Evolutionary conservation across 805 yeast species (phyloP), one percentile per base, ranked within the genome.

Genomic region (Saccharomycopsis selenospora): DNA sequence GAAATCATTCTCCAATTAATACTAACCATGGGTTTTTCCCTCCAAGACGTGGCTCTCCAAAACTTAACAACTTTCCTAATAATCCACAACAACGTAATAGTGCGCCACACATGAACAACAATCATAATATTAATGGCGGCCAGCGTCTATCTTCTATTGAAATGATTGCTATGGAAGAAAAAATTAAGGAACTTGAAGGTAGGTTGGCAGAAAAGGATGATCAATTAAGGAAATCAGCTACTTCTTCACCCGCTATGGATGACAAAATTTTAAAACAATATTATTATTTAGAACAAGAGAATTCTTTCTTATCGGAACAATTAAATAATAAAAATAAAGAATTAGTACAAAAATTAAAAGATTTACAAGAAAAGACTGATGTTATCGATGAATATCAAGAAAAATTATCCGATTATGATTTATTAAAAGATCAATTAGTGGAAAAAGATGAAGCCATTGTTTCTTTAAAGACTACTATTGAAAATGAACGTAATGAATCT

Each of bases 131-230:
- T n/a, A n/a, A n/a, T n/a, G n/a, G n/a, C n/a, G 36, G 30, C 33
- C 27, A 24, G 18, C 43, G 42, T 18, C 14, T 45, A 8, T 13
- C 26, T n/a, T 49, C 48, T 42, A 46, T 52, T 23, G 55, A 52
- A 26, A 28, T 48, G 22, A 49, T 49, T 26, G 55, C 53, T 4
- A 52, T 52, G 55, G 53, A 52, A 33, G 55, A 52, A 26, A 48
- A 49, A 40, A 52, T 52, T 30, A 48, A 49, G 30, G 47, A 49
- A 23, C 30, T 52, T 17, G 42, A 49, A 26, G 14, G 25, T 10
- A 45, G 45, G 22, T 13, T 51, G 22, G 30, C 20, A 10, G 49
- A 44, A 7, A 51, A 48, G 30, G 54, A 48, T 30, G 47, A 42
- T 11, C 51, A 48, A 25, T 25, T 50, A 6, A 26, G 51, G 20